Evolutionary conservation across 768 basidiomycete genomes (phyloP).

Genomic region (Amanita fuliginea): DNA sequence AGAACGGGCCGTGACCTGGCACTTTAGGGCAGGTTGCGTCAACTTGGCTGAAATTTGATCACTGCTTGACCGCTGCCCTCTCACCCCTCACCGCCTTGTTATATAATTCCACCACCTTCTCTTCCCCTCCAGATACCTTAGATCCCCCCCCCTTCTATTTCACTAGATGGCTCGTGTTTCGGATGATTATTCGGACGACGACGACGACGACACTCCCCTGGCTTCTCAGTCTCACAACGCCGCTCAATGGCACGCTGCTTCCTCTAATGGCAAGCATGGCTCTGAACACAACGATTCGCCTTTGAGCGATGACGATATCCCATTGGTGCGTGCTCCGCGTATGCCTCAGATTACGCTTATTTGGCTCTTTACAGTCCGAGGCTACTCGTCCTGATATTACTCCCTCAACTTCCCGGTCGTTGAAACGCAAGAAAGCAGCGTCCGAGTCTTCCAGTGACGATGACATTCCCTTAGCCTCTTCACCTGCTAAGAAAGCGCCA

Average conservation of each 20-base stretch:
- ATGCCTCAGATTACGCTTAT: conserved; percentile 10
- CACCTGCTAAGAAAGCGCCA: conserved; percentile 40
- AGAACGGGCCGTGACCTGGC: conserved; percentile 20
- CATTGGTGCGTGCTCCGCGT: conserved; percentile 40
- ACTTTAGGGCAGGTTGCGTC: conserved; percentile 49
- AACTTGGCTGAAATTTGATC: conserved; percentile 32
- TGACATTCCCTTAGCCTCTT: conserved; percentile 62
- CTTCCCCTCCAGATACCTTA: conserved; percentile 10
- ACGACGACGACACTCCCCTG: conserved; percentile 52
- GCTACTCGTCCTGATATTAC: conserved; percentile 34
- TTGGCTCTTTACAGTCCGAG: conserved; percentile 37
- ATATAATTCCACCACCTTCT: conserved; percentile 5
- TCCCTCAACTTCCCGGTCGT: conserved; percentile 19
- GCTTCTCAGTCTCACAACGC: conserved; percentile 32
- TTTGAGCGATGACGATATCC: conserved; percentile 64
- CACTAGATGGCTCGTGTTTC: conserved; percentile 34
- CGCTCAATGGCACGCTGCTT: conserved; percentile 21
- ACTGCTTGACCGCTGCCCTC: conserved; percentile 16
- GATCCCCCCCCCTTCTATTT: conserved; percentile 14
- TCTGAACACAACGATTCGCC: conserved; percentile 28
- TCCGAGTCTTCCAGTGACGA: conserved; percentile 61
- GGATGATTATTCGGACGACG: conserved; percentile 48
- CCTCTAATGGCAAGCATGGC: conserved; percentile 35
- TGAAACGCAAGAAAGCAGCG: conserved; percentile 53
- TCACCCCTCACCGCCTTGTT: conserved; percentile 13